A percentile compares a stretch with the other conserved stretches of the same genome.
These are phyloP conservation scores for Lepidium africanum DNA, from an alignment of 345 rosid species.

Conservation along the genomic window DNA sequence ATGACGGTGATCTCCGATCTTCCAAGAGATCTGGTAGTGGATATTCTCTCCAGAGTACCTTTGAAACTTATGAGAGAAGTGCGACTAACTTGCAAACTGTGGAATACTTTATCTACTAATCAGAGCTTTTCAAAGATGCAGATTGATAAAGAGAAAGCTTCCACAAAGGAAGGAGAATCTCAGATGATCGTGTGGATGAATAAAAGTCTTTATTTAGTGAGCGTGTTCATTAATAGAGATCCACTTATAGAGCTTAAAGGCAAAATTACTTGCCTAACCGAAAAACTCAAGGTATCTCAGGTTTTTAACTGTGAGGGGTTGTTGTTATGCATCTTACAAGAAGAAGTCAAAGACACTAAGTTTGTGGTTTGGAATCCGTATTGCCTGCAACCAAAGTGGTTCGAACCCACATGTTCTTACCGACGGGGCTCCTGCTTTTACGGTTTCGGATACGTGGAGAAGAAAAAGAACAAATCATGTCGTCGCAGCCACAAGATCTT, in stretches of 20 bases:
- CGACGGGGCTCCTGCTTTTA: no score
- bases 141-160: not conserved
- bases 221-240: not conserved
- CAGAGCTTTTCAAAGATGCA: not conserved
- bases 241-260: no score
- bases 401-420: no score
- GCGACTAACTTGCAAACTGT: not conserved
- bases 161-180: not conserved
- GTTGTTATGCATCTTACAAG: no score
- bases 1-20: not conserved
- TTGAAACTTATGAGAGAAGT: not conserved
- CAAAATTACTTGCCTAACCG: no score
- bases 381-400: no score
- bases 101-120: not conserved
- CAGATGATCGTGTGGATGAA: not conserved
- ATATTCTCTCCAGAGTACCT: not conserved
- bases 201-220: not conserved
- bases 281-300: no score
- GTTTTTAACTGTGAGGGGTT: no score
- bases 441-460: no score
- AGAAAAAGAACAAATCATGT: not conserved
- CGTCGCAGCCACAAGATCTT: not conserved
- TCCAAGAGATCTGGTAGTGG: not conserved
- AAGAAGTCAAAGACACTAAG: no score
- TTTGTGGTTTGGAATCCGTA: no score